Evolutionary conservation across 2,329 filamentous ascomycete species (phyloP).

Genomic region (Fusarium clavum): DNA sequence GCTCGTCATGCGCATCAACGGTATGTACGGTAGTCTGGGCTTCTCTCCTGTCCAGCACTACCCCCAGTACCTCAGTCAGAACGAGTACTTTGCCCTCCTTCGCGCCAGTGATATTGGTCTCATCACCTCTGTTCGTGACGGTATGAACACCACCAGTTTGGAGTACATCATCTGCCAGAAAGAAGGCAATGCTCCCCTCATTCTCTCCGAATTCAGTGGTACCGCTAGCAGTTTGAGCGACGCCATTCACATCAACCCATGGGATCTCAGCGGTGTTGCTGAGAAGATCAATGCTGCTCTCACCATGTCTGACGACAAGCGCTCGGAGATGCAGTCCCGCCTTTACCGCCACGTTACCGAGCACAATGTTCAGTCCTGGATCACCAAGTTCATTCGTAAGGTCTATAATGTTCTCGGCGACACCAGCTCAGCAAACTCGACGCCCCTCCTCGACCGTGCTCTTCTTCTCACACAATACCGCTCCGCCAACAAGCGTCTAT

Average conservation of each 20-base stretch:
- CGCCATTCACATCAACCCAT: conserved; percentile 96
- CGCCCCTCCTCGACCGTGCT: conserved; percentile 82
- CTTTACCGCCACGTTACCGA: conserved; percentile 87
- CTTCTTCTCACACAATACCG: conserved; percentile 80
- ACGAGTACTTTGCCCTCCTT: conserved; percentile 95
- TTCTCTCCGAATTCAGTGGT: conserved; percentile 96
- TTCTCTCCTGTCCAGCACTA: conserved; percentile 95
- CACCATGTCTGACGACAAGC: conserved; percentile 76
- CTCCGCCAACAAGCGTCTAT: conserved; percentile 80
- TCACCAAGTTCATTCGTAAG: conserved; percentile 80
- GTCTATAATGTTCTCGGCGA: conserved; percentile 84
- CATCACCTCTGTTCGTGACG: conserved; percentile 95
- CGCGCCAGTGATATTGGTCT: conserved; percentile 90
- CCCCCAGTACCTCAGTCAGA: conserved; percentile 88
- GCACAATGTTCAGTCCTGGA: conserved; percentile 90
- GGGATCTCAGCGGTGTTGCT: conserved; percentile 88
- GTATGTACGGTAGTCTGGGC: conserved; percentile 85
- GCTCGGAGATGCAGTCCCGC: conserved; percentile 74
- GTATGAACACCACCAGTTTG: conserved; percentile 97
- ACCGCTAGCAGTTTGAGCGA: conserved; percentile 87
- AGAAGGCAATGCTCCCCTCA: conserved; percentile 85
- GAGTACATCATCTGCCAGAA: conserved; percentile 96
- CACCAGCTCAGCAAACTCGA: conserved; percentile 79
- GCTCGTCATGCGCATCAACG: conserved; percentile 91
- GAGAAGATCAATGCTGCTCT: conserved; percentile 85